These are phyloP conservation scores for Pistacia atlantica DNA, from an alignment of 345 rosid species.

Conservation along the genomic window DNA sequence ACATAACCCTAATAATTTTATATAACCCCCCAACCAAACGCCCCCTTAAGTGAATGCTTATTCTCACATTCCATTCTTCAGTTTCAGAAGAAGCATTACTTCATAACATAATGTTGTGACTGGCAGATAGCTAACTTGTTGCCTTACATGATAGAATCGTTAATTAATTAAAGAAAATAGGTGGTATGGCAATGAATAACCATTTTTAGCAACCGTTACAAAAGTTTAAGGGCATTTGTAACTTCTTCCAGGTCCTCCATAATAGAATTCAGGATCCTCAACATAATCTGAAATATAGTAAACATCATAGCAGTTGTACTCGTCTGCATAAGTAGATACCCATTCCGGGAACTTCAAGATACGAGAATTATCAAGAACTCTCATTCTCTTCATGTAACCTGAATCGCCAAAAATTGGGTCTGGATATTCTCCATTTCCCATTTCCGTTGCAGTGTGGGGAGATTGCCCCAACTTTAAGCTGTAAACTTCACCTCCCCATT, in stretches of 20 bases:
- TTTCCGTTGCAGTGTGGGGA: conserved; percentile 54
- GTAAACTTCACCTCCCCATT: conserved; percentile 73
- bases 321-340: conserved; percentile 36
- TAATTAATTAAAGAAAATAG: neutral
- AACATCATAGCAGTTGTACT: conserved; percentile 44
- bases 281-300: conserved; percentile 38
- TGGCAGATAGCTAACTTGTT: neutral
- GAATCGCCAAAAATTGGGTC: conserved; percentile 30
- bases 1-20: no score
- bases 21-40: no score
- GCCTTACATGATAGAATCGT: neutral
- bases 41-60: no score
- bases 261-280: conserved; percentile 59
- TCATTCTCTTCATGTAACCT: conserved; percentile 43
- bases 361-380: conserved; percentile 46
- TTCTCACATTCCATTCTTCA: no score
- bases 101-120: neutral
- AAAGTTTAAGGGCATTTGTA: conserved; percentile 40
- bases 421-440: conserved; percentile 59
- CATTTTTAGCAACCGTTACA: neutral
- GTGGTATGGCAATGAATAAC: neutral
- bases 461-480: conserved; percentile 42
- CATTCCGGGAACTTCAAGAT: conserved; percentile 45
- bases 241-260: conserved; percentile 54
- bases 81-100: no score